Conservation (phyloP, 441 rosid species). For the Euphorbia corollata region DNA sequence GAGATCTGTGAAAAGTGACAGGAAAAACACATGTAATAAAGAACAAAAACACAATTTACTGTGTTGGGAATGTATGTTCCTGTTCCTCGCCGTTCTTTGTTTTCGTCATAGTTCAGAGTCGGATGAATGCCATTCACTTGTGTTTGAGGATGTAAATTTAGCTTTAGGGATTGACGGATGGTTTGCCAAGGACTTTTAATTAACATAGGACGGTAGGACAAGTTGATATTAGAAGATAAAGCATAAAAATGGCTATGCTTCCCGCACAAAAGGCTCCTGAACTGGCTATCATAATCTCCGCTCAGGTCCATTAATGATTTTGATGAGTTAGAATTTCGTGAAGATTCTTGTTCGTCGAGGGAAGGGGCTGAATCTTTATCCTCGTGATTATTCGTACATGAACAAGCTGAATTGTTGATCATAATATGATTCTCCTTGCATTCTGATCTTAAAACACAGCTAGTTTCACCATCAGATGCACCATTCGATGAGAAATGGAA, state of each 20-base stretch:
- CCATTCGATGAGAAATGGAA: neutral
- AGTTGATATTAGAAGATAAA: conserved; percentile 2
- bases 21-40: neutral
- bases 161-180: conserved; percentile 19
- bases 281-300: conserved; percentile 21
- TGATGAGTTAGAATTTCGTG: neutral
- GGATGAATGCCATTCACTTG: conserved; percentile 13
- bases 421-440: conserved; percentile 13
- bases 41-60: conserved; percentile 22
- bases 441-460: conserved; percentile 9
- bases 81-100: conserved; percentile 24
- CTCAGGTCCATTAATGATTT: conserved; percentile 15
- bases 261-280: conserved; percentile 23
- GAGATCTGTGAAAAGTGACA: neutral
- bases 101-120: conserved; percentile 18
- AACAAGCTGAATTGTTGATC: conserved; percentile 11
- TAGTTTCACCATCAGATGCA: neutral
- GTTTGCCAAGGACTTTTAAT: conserved; percentile 22
- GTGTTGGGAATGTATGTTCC: conserved; percentile 37
- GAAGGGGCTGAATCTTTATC: conserved; percentile 2
- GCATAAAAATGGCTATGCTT: conserved; percentile 15
- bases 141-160: conserved; percentile 15
- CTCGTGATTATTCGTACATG: conserved; percentile 14
- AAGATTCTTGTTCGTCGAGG: conserved; percentile 10
- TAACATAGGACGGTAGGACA: neutral